Evolutionary conservation across 2,329 filamentous ascomycete species (phyloP).

Genomic region (Ophiocordyceps camponoti-rufipedis): DNA sequence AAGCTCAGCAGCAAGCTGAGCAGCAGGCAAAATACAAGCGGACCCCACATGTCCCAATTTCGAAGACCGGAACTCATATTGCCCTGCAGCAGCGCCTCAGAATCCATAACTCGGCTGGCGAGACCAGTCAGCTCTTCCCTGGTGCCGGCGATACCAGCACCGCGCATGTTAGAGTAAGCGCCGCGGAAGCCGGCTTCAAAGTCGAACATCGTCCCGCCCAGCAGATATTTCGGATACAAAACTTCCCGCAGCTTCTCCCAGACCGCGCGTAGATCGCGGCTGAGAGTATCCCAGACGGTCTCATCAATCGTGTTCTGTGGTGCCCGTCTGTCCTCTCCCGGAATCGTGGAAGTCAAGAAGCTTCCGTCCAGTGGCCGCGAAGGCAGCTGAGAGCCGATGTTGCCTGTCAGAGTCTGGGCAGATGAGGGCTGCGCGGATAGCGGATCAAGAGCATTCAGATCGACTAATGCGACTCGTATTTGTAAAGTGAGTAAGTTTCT

Average conservation of each 20-base stretch:
- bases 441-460: slow-evolving; percentile 84
- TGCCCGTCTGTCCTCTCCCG: slow-evolving; percentile 80
- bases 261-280: slow-evolving; percentile 75
- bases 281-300: slow-evolving; percentile 91
- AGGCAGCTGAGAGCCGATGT: slow-evolving; percentile 49
- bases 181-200: slow-evolving; percentile 33
- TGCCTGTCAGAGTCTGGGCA: slow-evolving; percentile 66
- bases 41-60: slow-evolving; percentile 98
- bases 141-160: slow-evolving; percentile 38
- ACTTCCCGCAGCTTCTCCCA: slow-evolving; percentile 99
- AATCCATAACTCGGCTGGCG: slow-evolving; percentile 43
- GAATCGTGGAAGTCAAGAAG: slow-evolving; percentile 77
- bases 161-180: slow-evolving; percentile 42
- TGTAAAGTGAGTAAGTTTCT: too few species aligned
- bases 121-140: slow-evolving; percentile 43
- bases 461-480: slow-evolving; percentile 32
- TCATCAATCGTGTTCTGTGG: slow-evolving; percentile 92
- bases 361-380: slow-evolving; percentile 45
- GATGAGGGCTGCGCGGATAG: slow-evolving; percentile 45
- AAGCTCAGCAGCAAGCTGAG: slow-evolving; percentile 78
- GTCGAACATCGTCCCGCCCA: slow-evolving; percentile 50
- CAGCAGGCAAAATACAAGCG: slow-evolving; percentile 80
- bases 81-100: slow-evolving; percentile 42
- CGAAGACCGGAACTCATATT: slow-evolving; percentile 78
- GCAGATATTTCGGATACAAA: slow-evolving; percentile 84